phyloP scores from a whole-genome alignment of 2,329 filamentous ascomycete genomes.

The Trichoderma sp. region DNA sequence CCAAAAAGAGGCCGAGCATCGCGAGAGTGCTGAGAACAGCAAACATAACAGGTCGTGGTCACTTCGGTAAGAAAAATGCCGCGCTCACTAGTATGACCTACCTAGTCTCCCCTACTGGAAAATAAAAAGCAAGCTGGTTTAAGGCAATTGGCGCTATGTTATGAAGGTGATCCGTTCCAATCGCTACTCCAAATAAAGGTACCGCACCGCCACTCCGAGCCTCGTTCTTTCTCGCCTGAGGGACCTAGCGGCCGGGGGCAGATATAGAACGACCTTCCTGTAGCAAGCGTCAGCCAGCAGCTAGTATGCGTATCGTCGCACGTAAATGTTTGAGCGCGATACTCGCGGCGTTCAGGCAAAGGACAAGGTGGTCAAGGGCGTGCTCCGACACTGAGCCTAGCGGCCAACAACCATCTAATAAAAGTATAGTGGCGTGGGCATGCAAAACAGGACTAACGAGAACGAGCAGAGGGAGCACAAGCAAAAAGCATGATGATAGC shows the following conservation, averaged over 20 bases:
- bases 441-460: neutral
- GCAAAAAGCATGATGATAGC: slow-evolving; percentile 7
- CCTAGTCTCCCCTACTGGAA: no score
- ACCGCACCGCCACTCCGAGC: slow-evolving; percentile 82
- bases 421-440: neutral
- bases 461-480: neutral
- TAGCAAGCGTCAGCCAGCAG: slow-evolving; percentile 31
- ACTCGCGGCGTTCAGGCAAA: neutral
- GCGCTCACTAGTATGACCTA: neutral
- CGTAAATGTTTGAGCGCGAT: neutral
- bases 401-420: slow-evolving; percentile 9
- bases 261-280: slow-evolving; percentile 65
- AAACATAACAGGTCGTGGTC: neutral
- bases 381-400: neutral
- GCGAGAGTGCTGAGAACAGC: no score
- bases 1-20: no score
- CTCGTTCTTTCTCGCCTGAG: slow-evolving; percentile 79
- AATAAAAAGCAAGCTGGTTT: no score
- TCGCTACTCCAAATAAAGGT: slow-evolving; percentile 77
- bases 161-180: slow-evolving; percentile 47
- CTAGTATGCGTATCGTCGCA: neutral
- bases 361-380: neutral
- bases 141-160: neutral
- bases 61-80: neutral
- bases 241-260: slow-evolving; percentile 77